These are phyloP conservation scores for Hanseniaspora valbyensis DNA, from an alignment of 805 yeast species.

Conservation along the genomic window DNA sequence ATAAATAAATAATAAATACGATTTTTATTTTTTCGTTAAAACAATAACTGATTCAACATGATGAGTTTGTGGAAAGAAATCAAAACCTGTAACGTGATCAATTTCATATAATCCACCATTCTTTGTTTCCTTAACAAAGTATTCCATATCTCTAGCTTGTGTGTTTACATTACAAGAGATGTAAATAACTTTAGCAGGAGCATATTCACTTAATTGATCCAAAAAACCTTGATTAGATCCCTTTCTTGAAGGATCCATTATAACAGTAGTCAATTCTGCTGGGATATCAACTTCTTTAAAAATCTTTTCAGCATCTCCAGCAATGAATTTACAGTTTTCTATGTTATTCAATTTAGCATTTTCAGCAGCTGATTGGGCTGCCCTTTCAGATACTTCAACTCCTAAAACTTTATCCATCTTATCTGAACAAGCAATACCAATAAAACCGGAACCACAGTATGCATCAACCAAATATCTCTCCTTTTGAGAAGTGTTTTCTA, in stretches of 20 bases:
- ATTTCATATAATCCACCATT: slow-evolving; percentile 54
- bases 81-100: slow-evolving; percentile 85
- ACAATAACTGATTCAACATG: slow-evolving; percentile 87
- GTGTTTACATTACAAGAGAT: slow-evolving; percentile 96
- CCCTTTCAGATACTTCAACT: slow-evolving; percentile 85
- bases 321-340: slow-evolving; percentile 69
- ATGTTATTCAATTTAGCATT: slow-evolving; percentile 72
- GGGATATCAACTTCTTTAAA: slow-evolving; percentile 73
- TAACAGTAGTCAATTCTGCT: slow-evolving; percentile 66
- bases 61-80: slow-evolving; percentile 91
- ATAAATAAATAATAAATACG: not conserved
- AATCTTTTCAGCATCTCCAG: slow-evolving; percentile 85
- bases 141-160: slow-evolving; percentile 88
- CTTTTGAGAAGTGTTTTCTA: slow-evolving; percentile 36
- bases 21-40: slow-evolving; percentile 28
- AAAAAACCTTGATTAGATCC: slow-evolving; percentile 88
- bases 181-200: slow-evolving; percentile 82
- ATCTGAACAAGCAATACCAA: slow-evolving; percentile 72
- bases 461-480: slow-evolving; percentile 79
- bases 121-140: slow-evolving; percentile 56
- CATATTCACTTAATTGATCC: slow-evolving; percentile 70
- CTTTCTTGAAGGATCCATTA: slow-evolving; percentile 93
- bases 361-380: slow-evolving; percentile 73
- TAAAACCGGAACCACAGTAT: slow-evolving; percentile 91
- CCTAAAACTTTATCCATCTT: slow-evolving; percentile 82